Evolutionary conservation across 192 early-diverging fungal genomes (phyloP).

Genomic region (Mortierella alpina): DNA sequence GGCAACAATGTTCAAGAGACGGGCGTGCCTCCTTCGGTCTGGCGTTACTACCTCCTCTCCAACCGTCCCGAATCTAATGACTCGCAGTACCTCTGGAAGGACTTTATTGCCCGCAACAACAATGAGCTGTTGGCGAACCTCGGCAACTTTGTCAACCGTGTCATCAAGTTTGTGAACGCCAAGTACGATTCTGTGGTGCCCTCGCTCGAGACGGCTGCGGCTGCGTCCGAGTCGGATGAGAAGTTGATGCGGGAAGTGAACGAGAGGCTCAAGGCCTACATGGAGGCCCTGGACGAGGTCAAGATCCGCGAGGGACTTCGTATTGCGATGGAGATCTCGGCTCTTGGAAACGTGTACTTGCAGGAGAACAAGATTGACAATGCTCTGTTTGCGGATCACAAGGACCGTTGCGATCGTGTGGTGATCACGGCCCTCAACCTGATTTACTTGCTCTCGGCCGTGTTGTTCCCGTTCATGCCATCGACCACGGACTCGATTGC

Average conservation of each 20-base stretch:
- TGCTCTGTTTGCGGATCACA: conserved; percentile 81
- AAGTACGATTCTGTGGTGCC: conserved; percentile 93
- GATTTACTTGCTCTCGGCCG: conserved; percentile 86
- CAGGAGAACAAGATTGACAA: conserved; percentile 96
- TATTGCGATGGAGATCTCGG: conserved; percentile 93
- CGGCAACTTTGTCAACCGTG: conserved; percentile 98
- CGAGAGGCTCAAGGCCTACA: conserved; percentile 77
- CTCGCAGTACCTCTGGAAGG: conserved; percentile 92
- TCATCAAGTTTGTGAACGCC: conserved; percentile 91
- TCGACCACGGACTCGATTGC: conserved; percentile 81
- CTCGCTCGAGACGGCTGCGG: conserved; percentile 53
- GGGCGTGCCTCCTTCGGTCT: conserved; percentile 91
- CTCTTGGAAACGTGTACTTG: conserved; percentile 93
- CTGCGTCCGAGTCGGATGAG: conserved; percentile 69
- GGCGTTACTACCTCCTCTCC: conserved; percentile 96
- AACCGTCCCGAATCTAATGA: conserved; percentile 94
- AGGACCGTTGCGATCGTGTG: conserved; percentile 87
- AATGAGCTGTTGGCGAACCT: conserved; percentile 93
- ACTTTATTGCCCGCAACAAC: conserved; percentile 95
- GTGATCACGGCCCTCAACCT: conserved; percentile 86
- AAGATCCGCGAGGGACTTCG: conserved; percentile 87
- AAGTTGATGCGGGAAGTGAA: conserved; percentile 88
- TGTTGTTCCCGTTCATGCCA: conserved; percentile 96
- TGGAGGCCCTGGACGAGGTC: conserved; percentile 82
- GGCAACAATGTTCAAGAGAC: conserved; percentile 94